Evolutionary conservation across 1,284 basidiomycete genomes (phyloP), one percentile per base, ranked within the genome.

Genomic region (Trametes sp.): DNA sequence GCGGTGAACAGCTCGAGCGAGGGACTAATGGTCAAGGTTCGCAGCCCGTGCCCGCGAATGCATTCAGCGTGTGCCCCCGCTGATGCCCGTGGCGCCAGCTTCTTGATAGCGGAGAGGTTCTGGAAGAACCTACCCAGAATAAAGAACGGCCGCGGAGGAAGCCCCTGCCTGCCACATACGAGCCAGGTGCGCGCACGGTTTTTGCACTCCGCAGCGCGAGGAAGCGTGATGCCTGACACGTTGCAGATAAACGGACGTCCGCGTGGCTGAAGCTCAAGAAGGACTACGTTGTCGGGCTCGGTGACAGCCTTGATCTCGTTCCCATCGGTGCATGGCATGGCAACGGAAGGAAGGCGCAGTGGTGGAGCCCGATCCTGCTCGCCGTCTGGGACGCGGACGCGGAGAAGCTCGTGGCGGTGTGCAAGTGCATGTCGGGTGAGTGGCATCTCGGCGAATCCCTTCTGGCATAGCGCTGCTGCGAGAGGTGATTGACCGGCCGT

Each of bases 301-400:
- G 73, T 1, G 95, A 97, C 75, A 86, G 87, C 31, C 74, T 95
- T 45, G 93, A 96, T 75, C 82, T 96, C 59, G 87, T 88, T 2
- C 76, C 95, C 35, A 75, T 96, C 48, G 95, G 87, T 1, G 93
- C 88, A 41, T 81, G 84, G 94, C 89, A 96, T 78, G 96, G 96
- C 46, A 92, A 90, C 75, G 96, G 96, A n/a, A 80, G 95, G 36
- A 98, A 98, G 77, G 91, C 89, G 10, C 85, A 87, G 29, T 98
- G 95, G 95, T 98, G 95, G 94, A 92, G 89, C 65, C 96, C 96
- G 0, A 88, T 98, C 69, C 81, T 98, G 14, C 84, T 98, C 33
- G 95, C 91, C 10, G 76, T 91, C 54, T 92, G 94, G 82, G 90
- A 97, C 72, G 80, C 87, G 19, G 82, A 84, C 61, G 83, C 81